Conservation (phyloP, 352 stramenopile species). For the Thraustotheca clavata region DNA sequence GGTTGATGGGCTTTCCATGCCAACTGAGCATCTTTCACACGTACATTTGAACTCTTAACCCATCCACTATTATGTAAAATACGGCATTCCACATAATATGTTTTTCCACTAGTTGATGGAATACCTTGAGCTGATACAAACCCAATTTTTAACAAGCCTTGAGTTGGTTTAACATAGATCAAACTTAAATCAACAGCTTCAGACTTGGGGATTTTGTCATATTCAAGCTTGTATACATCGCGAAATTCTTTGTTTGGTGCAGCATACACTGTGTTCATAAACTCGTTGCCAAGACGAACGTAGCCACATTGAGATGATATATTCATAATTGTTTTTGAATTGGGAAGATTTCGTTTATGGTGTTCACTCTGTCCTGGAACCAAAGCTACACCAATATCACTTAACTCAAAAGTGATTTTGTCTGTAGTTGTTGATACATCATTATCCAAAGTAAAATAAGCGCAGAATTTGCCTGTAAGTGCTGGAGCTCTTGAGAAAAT, state of each 20-base stretch:
- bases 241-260: conserved; percentile 4
- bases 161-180: conserved; percentile 11
- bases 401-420: neutral
- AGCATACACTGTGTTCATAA: neutral
- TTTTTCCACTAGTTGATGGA: neutral
- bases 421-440: neutral
- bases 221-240: neutral
- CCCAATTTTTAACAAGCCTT: conserved; percentile 1
- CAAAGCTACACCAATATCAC: neutral
- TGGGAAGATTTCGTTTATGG: conserved; percentile 2
- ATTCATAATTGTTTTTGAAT: neutral
- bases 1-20: neutral
- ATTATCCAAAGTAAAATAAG: neutral
- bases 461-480: neutral
- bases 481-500: neutral
- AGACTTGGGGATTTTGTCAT: neutral
- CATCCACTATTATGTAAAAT: conserved; percentile 17
- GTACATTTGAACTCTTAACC: neutral
- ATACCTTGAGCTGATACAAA: neutral
- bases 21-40: neutral
- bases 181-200: conserved; percentile 8
- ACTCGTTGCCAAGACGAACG: neutral
- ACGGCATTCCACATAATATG: conserved; percentile 12
- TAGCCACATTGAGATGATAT: neutral
- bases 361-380: neutral